Conservation (phyloP, 257 asterid genomes). For the Jacaranda copaia region DNA sequence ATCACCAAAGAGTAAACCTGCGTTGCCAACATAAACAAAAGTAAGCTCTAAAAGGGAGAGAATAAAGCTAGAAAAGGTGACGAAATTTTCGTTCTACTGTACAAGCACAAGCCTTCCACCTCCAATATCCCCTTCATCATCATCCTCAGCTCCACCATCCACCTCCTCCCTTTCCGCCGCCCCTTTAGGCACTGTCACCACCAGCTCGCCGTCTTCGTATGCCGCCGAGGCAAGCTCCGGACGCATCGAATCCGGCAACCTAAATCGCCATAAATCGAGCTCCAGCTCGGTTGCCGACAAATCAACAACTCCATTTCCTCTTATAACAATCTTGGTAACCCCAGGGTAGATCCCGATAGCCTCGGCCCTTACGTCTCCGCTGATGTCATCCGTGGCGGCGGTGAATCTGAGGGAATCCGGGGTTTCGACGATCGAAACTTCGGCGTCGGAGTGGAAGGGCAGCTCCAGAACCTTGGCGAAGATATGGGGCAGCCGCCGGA, state of each 20-base stretch:
- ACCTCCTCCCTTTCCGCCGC: conserved; percentile 34
- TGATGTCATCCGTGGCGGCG: conserved; percentile 57
- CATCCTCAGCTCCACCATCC: conserved; percentile 28
- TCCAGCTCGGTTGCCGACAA: conserved; percentile 59
- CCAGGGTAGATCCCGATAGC: conserved; percentile 75
- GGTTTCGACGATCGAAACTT: conserved; percentile 64
- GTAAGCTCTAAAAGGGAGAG: neutral
- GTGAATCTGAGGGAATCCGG: conserved; percentile 55
- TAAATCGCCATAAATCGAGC: conserved; percentile 81
- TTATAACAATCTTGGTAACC: conserved; percentile 68
- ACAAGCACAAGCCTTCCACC: conserved; percentile 62
- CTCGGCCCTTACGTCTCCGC: conserved; percentile 60
- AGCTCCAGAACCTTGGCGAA: conserved; percentile 81
- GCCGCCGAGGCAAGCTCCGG: conserved; percentile 67
- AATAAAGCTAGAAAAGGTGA: neutral
- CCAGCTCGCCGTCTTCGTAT: conserved; percentile 69
- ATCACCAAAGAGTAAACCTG: conserved; percentile 2
- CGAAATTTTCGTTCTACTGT: conserved; percentile 43
- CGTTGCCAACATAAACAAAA: conserved; percentile 9
- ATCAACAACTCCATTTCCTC: conserved; percentile 47
- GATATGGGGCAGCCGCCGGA: conserved; percentile 76
- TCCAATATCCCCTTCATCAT: conserved; percentile 41
- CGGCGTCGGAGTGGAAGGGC: conserved; percentile 72
- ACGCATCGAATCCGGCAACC: conserved; percentile 60
- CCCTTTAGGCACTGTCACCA: conserved; percentile 77